phyloP scores from a whole-genome alignment of 305 asterid genomes.

The Fraxinus angustifolia region DNA sequence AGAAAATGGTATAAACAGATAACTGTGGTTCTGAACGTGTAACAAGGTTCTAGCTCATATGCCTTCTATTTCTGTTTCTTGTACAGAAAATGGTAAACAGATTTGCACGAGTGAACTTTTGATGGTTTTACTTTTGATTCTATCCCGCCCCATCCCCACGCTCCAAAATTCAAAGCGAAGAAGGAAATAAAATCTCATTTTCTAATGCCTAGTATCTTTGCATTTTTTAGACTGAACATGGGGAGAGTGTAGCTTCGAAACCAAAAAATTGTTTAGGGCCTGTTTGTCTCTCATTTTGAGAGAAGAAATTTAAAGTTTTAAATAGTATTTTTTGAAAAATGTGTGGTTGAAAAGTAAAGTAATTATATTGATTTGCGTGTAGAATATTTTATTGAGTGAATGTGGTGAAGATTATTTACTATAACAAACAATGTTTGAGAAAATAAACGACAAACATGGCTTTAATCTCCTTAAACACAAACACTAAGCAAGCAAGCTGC shows the following conservation, averaged over 20 bases:
- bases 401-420: too few species aligned
- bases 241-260: background rate
- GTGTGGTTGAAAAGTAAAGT: too few species aligned
- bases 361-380: too few species aligned
- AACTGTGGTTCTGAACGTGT: background rate
- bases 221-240: background rate
- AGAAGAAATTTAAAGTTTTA: too few species aligned
- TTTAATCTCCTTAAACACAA: background rate
- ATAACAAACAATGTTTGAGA: too few species aligned
- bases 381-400: too few species aligned
- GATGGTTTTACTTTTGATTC: background rate
- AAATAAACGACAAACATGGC: too few species aligned
- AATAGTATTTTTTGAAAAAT: too few species aligned
- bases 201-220: background rate
- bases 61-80: background rate
- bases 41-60: background rate
- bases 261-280: background rate
- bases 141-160: background rate
- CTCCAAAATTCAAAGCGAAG: background rate
- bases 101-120: background rate
- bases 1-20: background rate
- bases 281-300: too few species aligned
- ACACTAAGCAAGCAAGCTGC: background rate
- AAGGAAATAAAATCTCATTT: background rate
- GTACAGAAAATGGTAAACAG: background rate